Percentiles rank a stretch among this genome's conserved stretches.
phyloP scores from a whole-genome alignment of 176 grass and related monocot species.

The Carex pumila region DNA sequence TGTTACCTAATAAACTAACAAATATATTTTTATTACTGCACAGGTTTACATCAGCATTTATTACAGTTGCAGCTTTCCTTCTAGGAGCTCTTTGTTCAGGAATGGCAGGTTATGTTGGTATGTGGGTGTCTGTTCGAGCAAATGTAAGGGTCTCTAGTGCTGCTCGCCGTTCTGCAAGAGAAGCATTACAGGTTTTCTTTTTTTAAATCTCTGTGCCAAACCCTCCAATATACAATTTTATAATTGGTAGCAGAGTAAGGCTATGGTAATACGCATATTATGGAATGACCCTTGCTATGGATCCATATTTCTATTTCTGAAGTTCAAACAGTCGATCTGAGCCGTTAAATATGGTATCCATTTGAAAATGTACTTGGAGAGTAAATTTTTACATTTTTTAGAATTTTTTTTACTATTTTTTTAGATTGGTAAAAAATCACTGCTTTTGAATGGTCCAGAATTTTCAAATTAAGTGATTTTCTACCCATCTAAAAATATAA shows the following conservation, averaged over 20 bases:
- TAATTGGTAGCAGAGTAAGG: not conserved
- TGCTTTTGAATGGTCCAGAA: too few species aligned
- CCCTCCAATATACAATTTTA: constrained; percentile 14
- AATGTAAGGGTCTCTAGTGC: constrained; percentile 99
- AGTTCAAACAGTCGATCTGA: too few species aligned
- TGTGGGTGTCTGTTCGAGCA: constrained; percentile 98
- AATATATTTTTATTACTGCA: not conserved
- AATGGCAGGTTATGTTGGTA: constrained; percentile 94
- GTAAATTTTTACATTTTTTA: too few species aligned
- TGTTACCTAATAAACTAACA: not conserved
- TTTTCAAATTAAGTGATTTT: too few species aligned
- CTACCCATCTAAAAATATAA: too few species aligned
- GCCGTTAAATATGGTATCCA: too few species aligned
- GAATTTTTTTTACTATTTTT: too few species aligned
- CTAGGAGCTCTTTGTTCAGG: constrained; percentile 96
- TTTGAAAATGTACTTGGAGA: too few species aligned
- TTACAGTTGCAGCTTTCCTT: constrained; percentile 92
- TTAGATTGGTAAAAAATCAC: too few species aligned
- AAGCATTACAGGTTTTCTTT: constrained; percentile 82
- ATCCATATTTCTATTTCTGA: too few species aligned
- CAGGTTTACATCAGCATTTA: constrained; percentile 86
- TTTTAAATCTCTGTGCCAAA: constrained; percentile 12
- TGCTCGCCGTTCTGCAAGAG: constrained; percentile 93
- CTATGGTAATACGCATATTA: too few species aligned
- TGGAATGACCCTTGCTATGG: too few species aligned